A percentile compares a stretch with the other conserved stretches of the same genome.
These are phyloP conservation scores for Drechslerella dactyloides DNA, from an alignment of 2,329 filamentous ascomycete species.

Conservation along the genomic window DNA sequence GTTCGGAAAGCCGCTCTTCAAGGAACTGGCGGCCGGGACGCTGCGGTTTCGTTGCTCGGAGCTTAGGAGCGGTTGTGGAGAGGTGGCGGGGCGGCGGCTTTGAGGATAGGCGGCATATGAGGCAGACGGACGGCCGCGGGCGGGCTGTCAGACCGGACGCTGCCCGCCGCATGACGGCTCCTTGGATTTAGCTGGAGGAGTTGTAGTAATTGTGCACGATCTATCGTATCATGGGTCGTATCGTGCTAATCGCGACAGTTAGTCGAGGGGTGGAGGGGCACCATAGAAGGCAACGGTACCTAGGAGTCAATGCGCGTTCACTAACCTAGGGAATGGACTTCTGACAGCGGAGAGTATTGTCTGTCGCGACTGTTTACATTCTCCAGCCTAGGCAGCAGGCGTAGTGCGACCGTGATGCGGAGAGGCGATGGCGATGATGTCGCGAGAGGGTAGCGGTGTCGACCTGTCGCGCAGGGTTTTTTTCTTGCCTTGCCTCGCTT, in stretches of 20 bases:
- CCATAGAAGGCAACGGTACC: background rate
- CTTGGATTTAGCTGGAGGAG: background rate
- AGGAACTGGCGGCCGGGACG: background rate
- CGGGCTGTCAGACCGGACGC: constrained; percentile 25
- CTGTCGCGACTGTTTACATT: too few species aligned
- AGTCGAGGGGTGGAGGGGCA: background rate
- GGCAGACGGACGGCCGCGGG: constrained; percentile 35
- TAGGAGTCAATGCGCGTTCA: too few species aligned
- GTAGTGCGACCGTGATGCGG: too few species aligned
- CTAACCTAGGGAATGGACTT: too few species aligned
- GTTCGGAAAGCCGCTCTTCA: background rate
- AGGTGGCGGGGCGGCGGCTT: constrained; percentile 16
- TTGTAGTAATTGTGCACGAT: background rate
- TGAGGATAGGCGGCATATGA: constrained; percentile 27
- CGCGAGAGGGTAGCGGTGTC: too few species aligned
- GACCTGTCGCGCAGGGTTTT: too few species aligned
- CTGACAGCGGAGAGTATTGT: too few species aligned
- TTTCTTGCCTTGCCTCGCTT: too few species aligned
- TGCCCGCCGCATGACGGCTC: constrained; percentile 27
- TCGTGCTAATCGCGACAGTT: background rate
- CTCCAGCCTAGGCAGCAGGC: too few species aligned
- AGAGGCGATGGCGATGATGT: too few species aligned
- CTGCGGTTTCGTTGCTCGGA: constrained; percentile 8
- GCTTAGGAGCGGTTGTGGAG: constrained; percentile 10
- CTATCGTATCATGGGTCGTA: constrained; percentile 2